These are phyloP conservation scores for Endotrypanum monterogeii DNA, from an alignment of 208 protist genomes.

Conservation along the genomic window DNA sequence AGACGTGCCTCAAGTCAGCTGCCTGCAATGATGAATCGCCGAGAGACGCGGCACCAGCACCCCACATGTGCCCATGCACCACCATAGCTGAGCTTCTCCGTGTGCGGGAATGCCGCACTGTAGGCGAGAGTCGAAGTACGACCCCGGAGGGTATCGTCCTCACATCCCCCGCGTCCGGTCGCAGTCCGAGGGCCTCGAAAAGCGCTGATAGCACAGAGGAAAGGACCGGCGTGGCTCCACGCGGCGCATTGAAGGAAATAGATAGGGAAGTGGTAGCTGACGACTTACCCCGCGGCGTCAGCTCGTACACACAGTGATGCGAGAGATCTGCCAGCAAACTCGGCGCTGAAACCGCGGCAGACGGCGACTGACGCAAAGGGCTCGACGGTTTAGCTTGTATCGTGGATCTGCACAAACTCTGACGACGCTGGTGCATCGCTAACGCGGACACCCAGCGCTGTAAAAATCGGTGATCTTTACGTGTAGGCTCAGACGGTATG, in stretches of 20 bases:
- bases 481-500: conserved; percentile 9
- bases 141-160: neutral
- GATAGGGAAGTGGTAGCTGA: neutral
- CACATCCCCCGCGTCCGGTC: neutral
- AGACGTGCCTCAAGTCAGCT: neutral
- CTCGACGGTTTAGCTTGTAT: neutral
- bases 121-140: conserved; percentile 4
- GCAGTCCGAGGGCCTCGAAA: neutral
- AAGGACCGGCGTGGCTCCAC: neutral
- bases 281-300: conserved; percentile 4
- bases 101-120: neutral
- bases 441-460: conserved; percentile 60
- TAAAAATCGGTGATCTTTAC: conserved; percentile 67
- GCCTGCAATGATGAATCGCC: neutral
- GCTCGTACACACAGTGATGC: conserved; percentile 46
- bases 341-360: neutral
- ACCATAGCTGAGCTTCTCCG: conserved; percentile 12
- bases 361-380: neutral
- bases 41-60: conserved; percentile 9
- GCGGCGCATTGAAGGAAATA: neutral
- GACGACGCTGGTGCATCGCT: neutral
- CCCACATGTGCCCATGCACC: conserved; percentile 70
- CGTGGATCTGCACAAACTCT: neutral
- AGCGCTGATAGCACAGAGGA: neutral
- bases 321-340: conserved; percentile 45